These are phyloP conservation scores for Ophiostoma pallidulum DNA, from an alignment of 2,329 filamentous ascomycete species.

Conservation along the genomic window DNA sequence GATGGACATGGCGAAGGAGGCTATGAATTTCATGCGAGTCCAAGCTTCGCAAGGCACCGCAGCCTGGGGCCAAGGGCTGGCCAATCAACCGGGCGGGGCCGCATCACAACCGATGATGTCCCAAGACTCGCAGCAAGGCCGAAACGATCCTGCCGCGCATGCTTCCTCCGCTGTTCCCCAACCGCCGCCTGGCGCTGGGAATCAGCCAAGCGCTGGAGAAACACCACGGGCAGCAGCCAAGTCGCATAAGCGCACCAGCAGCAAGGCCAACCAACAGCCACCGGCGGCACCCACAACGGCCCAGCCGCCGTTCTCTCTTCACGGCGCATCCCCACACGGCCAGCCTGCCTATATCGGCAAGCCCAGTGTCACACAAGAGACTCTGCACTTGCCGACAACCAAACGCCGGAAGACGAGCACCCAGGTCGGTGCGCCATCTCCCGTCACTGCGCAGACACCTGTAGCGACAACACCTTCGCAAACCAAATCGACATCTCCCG, in stretches of 20 bases:
- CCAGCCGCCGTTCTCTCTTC: constrained; percentile 48
- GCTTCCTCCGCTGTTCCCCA: background rate
- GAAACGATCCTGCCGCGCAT: background rate
- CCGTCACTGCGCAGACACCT: constrained; percentile 26
- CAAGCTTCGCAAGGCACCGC: constrained; percentile 5
- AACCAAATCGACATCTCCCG: constrained; percentile 39
- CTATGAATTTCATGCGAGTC: constrained; percentile 2
- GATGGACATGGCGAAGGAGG: constrained; percentile 43
- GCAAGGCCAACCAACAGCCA: constrained; percentile 39
- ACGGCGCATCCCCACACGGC: constrained; percentile 48
- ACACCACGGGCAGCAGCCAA: constrained; percentile 40
- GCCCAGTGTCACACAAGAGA: constrained; percentile 41
- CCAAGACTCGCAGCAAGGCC: constrained; percentile 9
- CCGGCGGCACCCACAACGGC: constrained; percentile 48
- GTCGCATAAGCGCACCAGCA: constrained; percentile 34
- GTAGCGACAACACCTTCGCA: constrained; percentile 30
- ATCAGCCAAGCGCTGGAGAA: constrained; percentile 42
- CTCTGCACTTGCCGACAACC: constrained; percentile 43
- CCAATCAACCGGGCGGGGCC: constrained; percentile 17
- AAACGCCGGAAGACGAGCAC: constrained; percentile 46
- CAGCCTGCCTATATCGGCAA: constrained; percentile 47
- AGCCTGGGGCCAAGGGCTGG: constrained; percentile 10
- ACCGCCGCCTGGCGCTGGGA: constrained; percentile 26
- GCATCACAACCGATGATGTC: constrained; percentile 20
- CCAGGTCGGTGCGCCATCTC: constrained; percentile 28